Evolutionary conservation across 306 rosid genomes (phyloP), one percentile per base, ranked within the genome.

Genomic region (Prunus davidiana): DNA sequence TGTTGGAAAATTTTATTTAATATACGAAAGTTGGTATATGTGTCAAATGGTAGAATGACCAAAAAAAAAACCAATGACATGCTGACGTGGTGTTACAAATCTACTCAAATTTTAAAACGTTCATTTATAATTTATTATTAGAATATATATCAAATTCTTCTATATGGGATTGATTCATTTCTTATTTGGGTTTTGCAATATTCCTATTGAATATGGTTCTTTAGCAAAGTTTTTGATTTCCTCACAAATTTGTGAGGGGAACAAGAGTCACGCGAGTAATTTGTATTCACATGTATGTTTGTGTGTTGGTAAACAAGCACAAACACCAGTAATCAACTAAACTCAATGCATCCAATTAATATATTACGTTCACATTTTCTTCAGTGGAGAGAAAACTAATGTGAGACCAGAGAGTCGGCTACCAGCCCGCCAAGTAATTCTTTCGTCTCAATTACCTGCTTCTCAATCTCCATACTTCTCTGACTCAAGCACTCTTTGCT

Each of bases 251-350:
- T 32, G 38, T 32, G 6, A 32, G 38, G 38, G 38, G 6, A 32
- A 32, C 38, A 32, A 32, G 38, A 32, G 38, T 32, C 43, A 38
- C 43, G 43, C 43, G 43, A 7, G 28, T 57, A 22, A 60, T 60
- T 60, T 60, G 34, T 60, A 25, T 60, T 60, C 13, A 3, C 27
- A 19, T n/a, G n/a, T 56, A 19, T 56, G 27, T 19, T 74, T 43
- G 67, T 11, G 64, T 64, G 75, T 86, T 88, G 92, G 88, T 75
- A 82, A 82, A 88, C 80, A 67, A 76, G 76, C 87, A 52, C 57
- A 73, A 67, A 12, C 46, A 84, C 67, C 68, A 27, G 61, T 74
- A 74, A 52, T 24, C 11, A 74, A 71, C 80, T 55, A 25, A 25
- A 10, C 80, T 76, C 8, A 19, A 30, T 58, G 22, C 18, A 12